phyloP scores from a whole-genome alignment of 331 rosid genomes.

The Prunus yedoensis region DNA sequence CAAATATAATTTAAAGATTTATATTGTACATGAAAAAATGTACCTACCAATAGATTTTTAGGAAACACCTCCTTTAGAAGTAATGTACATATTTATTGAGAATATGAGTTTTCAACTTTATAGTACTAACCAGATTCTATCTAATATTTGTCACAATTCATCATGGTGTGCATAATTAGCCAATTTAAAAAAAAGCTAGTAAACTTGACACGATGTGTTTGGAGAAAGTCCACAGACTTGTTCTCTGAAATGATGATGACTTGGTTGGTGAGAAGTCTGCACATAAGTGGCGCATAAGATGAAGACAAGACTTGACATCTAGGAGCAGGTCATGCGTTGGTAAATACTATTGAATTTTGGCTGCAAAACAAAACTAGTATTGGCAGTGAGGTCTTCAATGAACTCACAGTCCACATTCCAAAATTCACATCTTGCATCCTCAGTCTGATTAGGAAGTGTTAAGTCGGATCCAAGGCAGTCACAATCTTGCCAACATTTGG shows the following conservation, averaged over 20 bases:
- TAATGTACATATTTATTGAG: too few relatives aligned
- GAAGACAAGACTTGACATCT: slow-evolving; percentile 1
- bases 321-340: neutral
- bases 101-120: too few relatives aligned
- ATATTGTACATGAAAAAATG: too few relatives aligned
- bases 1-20: too few relatives aligned
- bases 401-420: neutral
- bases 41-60: too few relatives aligned
- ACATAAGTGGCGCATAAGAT: neutral
- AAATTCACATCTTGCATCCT: neutral
- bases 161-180: neutral
- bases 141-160: neutral
- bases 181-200: neutral
- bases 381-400: neutral
- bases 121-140: neutral
- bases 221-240: neutral
- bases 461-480: slow-evolving; percentile 1
- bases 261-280: neutral
- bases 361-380: neutral
- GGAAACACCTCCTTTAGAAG: too few relatives aligned
- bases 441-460: neutral
- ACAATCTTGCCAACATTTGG: neutral
- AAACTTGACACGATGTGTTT: neutral
- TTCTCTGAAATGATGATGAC: neutral
- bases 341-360: too few relatives aligned